These are phyloP conservation scores for Colletotrichum aenigma DNA, from an alignment of 2,329 filamentous ascomycete species.

Conservation along the genomic window DNA sequence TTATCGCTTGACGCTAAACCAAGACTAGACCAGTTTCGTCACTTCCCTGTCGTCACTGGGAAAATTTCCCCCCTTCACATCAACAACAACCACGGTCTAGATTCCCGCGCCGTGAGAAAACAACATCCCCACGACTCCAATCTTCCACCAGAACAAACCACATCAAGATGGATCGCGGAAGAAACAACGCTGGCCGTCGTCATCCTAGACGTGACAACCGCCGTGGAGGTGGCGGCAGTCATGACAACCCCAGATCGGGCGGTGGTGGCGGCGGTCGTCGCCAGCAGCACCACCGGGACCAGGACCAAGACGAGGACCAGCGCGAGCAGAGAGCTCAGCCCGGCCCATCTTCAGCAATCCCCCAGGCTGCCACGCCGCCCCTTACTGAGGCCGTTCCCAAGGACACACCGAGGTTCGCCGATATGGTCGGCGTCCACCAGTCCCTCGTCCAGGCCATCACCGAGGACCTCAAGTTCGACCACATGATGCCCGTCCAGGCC, in stretches of 20 bases:
- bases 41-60: not conserved
- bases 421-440: slow-evolving; percentile 48
- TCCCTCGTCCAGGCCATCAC: slow-evolving; percentile 52
- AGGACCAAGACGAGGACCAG: not conserved
- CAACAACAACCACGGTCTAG: not conserved
- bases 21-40: slow-evolving; percentile 1
- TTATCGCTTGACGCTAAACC: slow-evolving; percentile 5
- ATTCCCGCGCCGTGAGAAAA: not conserved
- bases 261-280: not conserved
- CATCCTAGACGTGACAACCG: not conserved
- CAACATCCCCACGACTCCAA: not conserved
- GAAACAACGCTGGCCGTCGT: not conserved
- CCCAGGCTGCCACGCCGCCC: slow-evolving; percentile 30
- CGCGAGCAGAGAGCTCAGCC: not conserved
- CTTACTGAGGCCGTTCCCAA: slow-evolving; percentile 42
- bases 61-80: slow-evolving; percentile 13
- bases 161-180: slow-evolving; percentile 14
- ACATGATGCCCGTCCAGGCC: slow-evolving; percentile 61
- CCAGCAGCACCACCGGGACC: not conserved
- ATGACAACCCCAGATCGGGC: not conserved
- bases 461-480: slow-evolving; percentile 52
- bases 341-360: not conserved
- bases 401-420: slow-evolving; percentile 51
- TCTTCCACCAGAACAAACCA: not conserved
- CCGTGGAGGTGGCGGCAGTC: not conserved